Base-by-base conservation (phyloP, 176 grass and related monocot genomes). In the Calamus simplicifolius region DNA sequence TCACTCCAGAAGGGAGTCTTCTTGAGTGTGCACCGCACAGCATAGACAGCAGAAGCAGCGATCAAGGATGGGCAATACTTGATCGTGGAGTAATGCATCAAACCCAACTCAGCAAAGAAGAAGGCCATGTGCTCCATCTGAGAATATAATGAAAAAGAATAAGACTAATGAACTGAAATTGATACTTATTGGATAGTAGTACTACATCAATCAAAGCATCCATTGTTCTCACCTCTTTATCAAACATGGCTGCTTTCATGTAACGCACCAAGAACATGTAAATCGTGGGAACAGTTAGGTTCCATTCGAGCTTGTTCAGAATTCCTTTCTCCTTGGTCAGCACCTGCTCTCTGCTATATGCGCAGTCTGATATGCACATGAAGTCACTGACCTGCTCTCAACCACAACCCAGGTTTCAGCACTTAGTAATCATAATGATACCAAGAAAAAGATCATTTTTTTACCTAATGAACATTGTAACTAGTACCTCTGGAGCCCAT, bases 51-150 rank as follows among this genome's bases (percentile, higher is more conserved):
- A 13, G 35, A 43, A 13, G 35, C 35, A 3, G 35, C 35, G 8
- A 43, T 43, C 35, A 81, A 6, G 29, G 88, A 92, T 29, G 88
- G 80, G 5, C 68, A 14, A 21, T 75, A 87, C 19, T 63, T 18
- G 5, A 92, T 64, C 68, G 84, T 83, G 3, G 65, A 59, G 60
- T 86, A 79, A 59, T 91, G 65, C 51, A 83, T 69, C 73, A 92
- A 53, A 30, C 72, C 69, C 18, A 92, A 79, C 49, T 92, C 88
- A 49, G 88, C 63, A 27, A 83, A 82, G 70, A 84, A 92, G 75
- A 83, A 83, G n/a, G 74, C 23, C 80, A 87, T 92, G 53, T 92
- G 59, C 65, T 92, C 83, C 66, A 92, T 69, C 88, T 91, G 72
- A 50, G 50, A 13, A 8, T 30, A 27, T 17, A 18, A 51, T 17